Percentiles rank a stretch among this genome's conserved stretches.
phyloP scores from a whole-genome alignment of 352 stramenopile species.

The Phytophthora pisi region DNA sequence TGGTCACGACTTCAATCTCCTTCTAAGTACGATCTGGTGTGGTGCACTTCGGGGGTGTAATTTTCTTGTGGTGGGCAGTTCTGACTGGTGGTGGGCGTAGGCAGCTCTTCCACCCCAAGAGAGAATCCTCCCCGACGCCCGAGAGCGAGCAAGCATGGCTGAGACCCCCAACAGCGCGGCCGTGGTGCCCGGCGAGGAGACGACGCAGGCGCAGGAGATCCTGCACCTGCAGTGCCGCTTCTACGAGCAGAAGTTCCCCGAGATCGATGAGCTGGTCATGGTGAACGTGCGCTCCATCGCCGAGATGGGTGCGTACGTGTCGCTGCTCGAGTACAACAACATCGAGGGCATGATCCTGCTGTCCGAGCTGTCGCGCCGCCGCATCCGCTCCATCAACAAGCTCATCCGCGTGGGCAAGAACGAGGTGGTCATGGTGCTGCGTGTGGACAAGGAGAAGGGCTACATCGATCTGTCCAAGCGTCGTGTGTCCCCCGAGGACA shows the following conservation, averaged over 20 bases:
- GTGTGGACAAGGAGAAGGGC: conserved; percentile 99
- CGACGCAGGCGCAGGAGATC: conserved; percentile 65
- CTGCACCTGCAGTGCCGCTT: conserved; percentile 89
- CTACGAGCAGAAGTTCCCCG: conserved; percentile 94
- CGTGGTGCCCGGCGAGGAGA: conserved; percentile 47
- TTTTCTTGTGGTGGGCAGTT: conserved; percentile 18
- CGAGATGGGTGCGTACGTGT: conserved; percentile 99
- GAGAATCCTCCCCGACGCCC: conserved; percentile 24
- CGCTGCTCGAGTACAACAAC: conserved; percentile 99
- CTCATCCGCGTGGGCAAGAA: conserved; percentile 99
- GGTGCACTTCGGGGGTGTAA: not conserved
- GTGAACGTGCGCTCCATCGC: conserved; percentile 96
- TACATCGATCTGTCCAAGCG: conserved; percentile 99
- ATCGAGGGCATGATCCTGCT: conserved; percentile 99
- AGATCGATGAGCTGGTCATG: conserved; percentile 98
- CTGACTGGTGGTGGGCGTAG: conserved; percentile 18
- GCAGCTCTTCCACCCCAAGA: conserved; percentile 13
- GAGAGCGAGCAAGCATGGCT: conserved; percentile 28
- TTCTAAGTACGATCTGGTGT: conserved; percentile 19
- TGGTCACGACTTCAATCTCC: conserved; percentile 28
- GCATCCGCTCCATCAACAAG: conserved; percentile 99
- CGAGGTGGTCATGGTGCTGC: conserved; percentile 99
- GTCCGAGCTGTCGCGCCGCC: conserved; percentile 97
- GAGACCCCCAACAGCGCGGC: conserved; percentile 26
- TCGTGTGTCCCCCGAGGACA: conserved; percentile 98